Evolutionary conservation across 306 rosid genomes (phyloP).

Genomic region (Glycyrrhiza uralensis): DNA sequence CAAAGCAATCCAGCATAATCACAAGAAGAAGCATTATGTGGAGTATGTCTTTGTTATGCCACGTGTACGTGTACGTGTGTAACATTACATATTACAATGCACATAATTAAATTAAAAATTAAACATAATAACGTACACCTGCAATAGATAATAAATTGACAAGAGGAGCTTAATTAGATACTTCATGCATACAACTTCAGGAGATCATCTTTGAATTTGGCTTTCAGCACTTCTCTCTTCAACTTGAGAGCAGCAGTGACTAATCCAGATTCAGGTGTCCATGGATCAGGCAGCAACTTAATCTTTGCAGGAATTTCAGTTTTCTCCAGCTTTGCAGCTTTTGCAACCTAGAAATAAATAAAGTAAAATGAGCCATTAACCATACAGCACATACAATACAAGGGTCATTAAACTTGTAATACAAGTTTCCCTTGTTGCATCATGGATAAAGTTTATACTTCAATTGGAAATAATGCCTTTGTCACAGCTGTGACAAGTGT

Average conservation of each 20-base stretch:
- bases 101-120: background rate
- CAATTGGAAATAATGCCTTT: background rate
- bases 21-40: background rate
- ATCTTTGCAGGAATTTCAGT: slow-evolving; percentile 77
- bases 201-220: slow-evolving; percentile 70
- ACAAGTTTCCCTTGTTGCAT: background rate
- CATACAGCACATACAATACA: background rate
- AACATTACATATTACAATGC: background rate
- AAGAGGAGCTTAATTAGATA: slow-evolving; percentile 7
- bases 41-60: background rate
- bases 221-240: slow-evolving; percentile 80
- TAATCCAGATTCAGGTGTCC: slow-evolving; percentile 93
- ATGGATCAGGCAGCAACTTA: slow-evolving; percentile 62
- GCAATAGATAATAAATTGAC: background rate
- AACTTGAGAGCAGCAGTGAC: slow-evolving; percentile 93
- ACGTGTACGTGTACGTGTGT: background rate
- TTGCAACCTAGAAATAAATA: slow-evolving; percentile 53
- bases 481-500: background rate
- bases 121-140: background rate
- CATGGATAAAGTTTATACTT: background rate
- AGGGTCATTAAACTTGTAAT: background rate
- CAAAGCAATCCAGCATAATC: background rate
- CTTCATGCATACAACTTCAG: slow-evolving; percentile 61
- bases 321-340: slow-evolving; percentile 66
- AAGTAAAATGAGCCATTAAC: slow-evolving; percentile 9